phyloP scores from a whole-genome alignment of 2,329 filamentous ascomycete species.

The Pseudocercospora musae region DNA sequence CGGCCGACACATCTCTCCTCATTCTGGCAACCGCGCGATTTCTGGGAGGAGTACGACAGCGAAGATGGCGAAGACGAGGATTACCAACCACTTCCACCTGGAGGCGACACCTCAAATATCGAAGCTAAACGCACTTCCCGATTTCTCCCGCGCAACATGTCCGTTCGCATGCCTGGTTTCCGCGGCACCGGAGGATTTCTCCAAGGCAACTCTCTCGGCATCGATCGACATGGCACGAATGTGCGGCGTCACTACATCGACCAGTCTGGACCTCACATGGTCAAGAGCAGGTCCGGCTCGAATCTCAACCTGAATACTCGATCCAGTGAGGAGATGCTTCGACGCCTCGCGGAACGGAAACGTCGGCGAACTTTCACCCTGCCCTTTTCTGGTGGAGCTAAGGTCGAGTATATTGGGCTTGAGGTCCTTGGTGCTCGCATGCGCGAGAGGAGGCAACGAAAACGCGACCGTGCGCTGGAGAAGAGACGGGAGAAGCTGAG shows the following conservation, averaged over 20 bases:
- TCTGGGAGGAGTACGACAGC: conserved; percentile 57
- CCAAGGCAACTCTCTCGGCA: conserved; percentile 55
- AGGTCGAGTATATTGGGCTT: conserved; percentile 52
- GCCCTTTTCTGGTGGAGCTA: conserved; percentile 36
- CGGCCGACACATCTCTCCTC: conserved; percentile 50
- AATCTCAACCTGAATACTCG: conserved; percentile 6
- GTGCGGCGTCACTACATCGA: conserved; percentile 41
- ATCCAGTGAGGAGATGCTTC: conserved; percentile 26
- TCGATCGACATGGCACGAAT: conserved; percentile 49
- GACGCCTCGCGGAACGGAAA: conserved; percentile 12
- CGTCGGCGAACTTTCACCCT: conserved; percentile 16
- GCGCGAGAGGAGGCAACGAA: conserved; percentile 41
- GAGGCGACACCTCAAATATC: conserved; percentile 47
- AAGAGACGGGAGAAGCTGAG: conserved; percentile 53
- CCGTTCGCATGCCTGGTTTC: conserved; percentile 38
- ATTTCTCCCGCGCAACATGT: conserved; percentile 32
- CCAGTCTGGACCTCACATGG: conserved; percentile 38
- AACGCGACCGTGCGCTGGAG: conserved; percentile 49
- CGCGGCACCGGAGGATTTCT: conserved; percentile 45
- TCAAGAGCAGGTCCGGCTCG: conserved; percentile 22
- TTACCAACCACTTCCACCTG: conserved; percentile 39
- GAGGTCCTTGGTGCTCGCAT: conserved; percentile 49
- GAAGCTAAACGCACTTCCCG: conserved; percentile 9
- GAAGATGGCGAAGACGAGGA: conserved; percentile 38
- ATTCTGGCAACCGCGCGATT: conserved; percentile 62